phyloP scores from a whole-genome alignment of 1,284 basidiomycete species.

The Waitea zeae region DNA sequence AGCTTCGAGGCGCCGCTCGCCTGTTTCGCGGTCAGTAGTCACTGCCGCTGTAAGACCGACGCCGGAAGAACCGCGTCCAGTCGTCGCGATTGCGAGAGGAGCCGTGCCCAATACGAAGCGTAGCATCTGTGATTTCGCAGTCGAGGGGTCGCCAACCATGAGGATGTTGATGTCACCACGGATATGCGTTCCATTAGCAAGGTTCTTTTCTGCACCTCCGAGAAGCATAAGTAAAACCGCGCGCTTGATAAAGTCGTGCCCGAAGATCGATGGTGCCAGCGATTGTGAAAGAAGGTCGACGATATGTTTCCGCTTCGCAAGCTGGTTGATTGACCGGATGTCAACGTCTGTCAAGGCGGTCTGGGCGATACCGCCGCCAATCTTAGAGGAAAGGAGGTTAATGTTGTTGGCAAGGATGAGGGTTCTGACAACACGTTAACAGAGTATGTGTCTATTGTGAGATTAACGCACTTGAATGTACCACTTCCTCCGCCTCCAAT shows the following conservation, averaged over 20 bases:
- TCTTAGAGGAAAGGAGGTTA: slow-evolving; percentile 91
- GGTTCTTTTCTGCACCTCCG: slow-evolving; percentile 95
- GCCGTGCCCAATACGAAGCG: slow-evolving; percentile 95
- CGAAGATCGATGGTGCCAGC: slow-evolving; percentile 94
- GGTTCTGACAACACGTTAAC: slow-evolving; percentile 36
- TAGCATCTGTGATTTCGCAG: slow-evolving; percentile 94
- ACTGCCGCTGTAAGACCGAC: slow-evolving; percentile 99
- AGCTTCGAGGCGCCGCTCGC: slow-evolving; percentile 90
- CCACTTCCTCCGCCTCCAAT: slow-evolving; percentile 82
- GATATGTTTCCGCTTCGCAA: slow-evolving; percentile 75
- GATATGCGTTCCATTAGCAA: slow-evolving; percentile 95
- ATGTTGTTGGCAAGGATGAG: slow-evolving; percentile 92
- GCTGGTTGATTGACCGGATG: slow-evolving; percentile 93
- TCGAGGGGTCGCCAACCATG: slow-evolving; percentile 98
- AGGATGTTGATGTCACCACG: slow-evolving; percentile 99
- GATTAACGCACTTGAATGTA: slow-evolving; percentile 69
- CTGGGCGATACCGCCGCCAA: slow-evolving; percentile 91
- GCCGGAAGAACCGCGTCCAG: slow-evolving; percentile 92
- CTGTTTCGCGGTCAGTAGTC: slow-evolving; percentile 95
- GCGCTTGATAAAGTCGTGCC: slow-evolving; percentile 91
- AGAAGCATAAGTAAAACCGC: slow-evolving; percentile 87
- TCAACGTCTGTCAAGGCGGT: slow-evolving; percentile 87
- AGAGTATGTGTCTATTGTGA: slow-evolving; percentile 1
- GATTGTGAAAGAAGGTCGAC: slow-evolving; percentile 86
- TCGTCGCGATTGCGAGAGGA: slow-evolving; percentile 94